Percentiles rank a stretch among this genome's conserved stretches.
These are phyloP conservation scores for Alternaria brassicicola DNA, from an alignment of 2,329 filamentous ascomycete genomes.

Conservation along the genomic window DNA sequence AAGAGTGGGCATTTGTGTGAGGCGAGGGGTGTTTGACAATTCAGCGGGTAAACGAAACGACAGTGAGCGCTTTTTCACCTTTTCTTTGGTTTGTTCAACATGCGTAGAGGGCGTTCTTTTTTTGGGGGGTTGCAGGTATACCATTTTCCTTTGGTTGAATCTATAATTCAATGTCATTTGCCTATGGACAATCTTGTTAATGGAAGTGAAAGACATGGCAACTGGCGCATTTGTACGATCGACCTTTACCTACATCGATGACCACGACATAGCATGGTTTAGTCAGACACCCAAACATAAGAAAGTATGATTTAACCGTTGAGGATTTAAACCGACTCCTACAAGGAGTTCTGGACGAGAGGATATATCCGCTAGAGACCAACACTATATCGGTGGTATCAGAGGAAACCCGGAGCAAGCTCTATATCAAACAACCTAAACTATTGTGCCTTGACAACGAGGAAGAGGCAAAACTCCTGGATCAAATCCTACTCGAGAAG, in stretches of 20 bases:
- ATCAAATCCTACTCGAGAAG: conserved; percentile 32
- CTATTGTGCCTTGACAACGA: conserved; percentile 35
- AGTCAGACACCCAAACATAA: conserved; percentile 16
- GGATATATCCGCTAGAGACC: neutral
- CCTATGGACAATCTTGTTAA: too few relatives aligned
- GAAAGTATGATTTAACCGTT: conserved; percentile 22
- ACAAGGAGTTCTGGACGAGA: neutral
- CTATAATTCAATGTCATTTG: too few relatives aligned
- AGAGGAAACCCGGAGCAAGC: conserved; percentile 11
- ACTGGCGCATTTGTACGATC: conserved; percentile 20
- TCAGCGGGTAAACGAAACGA: too few relatives aligned
- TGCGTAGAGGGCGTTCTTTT: too few relatives aligned
- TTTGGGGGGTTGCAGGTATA: too few relatives aligned
- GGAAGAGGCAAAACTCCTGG: conserved; percentile 35
- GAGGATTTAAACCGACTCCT: conserved; percentile 4
- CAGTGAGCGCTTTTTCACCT: too few relatives aligned
- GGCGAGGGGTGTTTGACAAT: conserved; percentile 50
- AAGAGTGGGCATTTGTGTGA: conserved; percentile 76
- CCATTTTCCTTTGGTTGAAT: too few relatives aligned
- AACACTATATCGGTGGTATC: conserved; percentile 9
- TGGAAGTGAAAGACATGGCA: conserved; percentile 20
- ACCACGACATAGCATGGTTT: conserved; percentile 21
- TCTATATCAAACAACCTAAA: conserved; percentile 42
- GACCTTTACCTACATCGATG: conserved; percentile 24
- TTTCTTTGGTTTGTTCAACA: too few relatives aligned